Conservation (phyloP, 2,329 filamentous ascomycete species). For the Juglanconis oblonga region DNA sequence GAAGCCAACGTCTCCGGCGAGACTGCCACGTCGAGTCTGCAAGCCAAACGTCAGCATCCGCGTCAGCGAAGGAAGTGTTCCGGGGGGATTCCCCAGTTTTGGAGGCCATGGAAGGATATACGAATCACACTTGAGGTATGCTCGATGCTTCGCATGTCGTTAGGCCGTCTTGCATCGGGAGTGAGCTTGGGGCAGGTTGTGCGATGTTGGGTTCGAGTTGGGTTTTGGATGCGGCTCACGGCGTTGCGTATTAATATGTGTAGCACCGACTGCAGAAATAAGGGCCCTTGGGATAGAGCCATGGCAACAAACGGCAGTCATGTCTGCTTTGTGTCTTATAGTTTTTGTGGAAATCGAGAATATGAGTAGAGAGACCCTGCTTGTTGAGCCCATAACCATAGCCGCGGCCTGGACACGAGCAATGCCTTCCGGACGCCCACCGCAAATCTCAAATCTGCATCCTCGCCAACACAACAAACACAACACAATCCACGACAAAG, state of each 20-base stretch:
- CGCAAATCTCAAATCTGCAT: neutral
- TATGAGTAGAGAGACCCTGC: neutral
- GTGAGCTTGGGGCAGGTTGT: neutral
- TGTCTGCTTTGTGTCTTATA: no score
- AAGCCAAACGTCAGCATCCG: neutral
- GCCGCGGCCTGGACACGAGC: neutral
- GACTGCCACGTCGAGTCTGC: neutral
- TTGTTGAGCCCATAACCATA: neutral
- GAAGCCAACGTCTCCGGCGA: no score
- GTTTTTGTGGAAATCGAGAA: no score
- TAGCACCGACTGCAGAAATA: no score
- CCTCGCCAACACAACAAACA: neutral
- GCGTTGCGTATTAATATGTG: neutral
- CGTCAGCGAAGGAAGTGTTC: no score
- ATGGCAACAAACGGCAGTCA: no score
- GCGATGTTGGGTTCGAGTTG: slow-evolving; percentile 3
- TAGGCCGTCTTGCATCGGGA: neutral
- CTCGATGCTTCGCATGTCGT: neutral
- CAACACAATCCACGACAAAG: neutral
- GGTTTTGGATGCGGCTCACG: neutral
- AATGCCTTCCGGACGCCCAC: neutral
- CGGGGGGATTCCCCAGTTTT: neutral
- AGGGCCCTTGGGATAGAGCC: no score
- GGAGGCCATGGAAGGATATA: neutral
- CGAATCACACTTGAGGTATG: neutral